phyloP scores from a whole-genome alignment of 2,329 filamentous ascomycete genomes.

The Penicillium capsulatum region DNA sequence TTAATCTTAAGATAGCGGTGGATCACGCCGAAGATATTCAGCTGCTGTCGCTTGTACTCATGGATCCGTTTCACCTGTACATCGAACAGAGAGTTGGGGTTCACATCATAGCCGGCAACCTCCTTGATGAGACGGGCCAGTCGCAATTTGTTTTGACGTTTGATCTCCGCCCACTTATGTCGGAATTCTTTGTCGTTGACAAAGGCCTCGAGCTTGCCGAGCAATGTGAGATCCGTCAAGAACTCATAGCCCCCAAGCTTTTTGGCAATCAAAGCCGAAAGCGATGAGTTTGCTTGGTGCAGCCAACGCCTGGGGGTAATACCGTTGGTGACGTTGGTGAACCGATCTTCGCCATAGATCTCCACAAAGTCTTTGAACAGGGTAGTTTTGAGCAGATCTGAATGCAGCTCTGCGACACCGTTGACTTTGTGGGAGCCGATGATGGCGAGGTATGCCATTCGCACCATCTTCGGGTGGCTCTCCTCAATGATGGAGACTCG shows the following conservation, averaged over 20 bases:
- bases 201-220: conserved; percentile 81
- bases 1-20: conserved; percentile 90
- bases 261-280: conserved; percentile 86
- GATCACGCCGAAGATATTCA: conserved; percentile 98
- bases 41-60: conserved; percentile 97
- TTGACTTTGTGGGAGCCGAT: conserved; percentile 99
- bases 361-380: conserved; percentile 98
- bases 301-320: conserved; percentile 95
- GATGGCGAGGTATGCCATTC: conserved; percentile 93
- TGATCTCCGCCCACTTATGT: conserved; percentile 94
- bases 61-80: conserved; percentile 99
- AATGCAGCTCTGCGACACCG: conserved; percentile 94
- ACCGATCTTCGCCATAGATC: conserved; percentile 94
- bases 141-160: conserved; percentile 89
- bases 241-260: conserved; percentile 81
- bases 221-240: conserved; percentile 80
- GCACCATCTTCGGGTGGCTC: conserved; percentile 92
- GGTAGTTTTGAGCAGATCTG: conserved; percentile 96
- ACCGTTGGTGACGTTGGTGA: conserved; percentile 97
- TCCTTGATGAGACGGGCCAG: conserved; percentile 88
- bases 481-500: conserved; percentile 98
- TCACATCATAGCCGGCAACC: conserved; percentile 73
- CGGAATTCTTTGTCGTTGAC: conserved; percentile 85
- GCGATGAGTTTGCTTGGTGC: conserved; percentile 89
- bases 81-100: conserved; percentile 85